Evolutionary conservation across 495 filamentous ascomycete species (phyloP).

Genomic region (Penicillium bovifimosum): DNA sequence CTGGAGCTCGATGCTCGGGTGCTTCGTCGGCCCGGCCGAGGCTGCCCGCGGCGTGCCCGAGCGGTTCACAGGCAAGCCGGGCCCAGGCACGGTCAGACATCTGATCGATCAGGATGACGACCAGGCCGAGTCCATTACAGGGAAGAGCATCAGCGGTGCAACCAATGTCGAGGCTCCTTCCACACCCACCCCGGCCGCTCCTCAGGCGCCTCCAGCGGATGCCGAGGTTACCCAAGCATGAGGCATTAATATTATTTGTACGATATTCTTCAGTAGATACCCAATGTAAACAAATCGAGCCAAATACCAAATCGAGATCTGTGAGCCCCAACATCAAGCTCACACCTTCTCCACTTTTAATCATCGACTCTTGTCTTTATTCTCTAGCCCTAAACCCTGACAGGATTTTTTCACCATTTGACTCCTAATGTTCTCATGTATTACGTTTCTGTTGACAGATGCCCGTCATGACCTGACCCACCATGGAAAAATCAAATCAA

Average conservation of each 20-base stretch:
- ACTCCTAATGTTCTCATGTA: neutral
- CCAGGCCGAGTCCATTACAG: constrained; percentile 2
- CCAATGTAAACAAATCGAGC: no score
- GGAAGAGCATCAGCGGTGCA: neutral
- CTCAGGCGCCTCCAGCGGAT: constrained; percentile 6
- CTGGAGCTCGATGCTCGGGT: constrained; percentile 71
- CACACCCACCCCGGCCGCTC: constrained; percentile 5
- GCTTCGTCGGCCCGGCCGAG: constrained; percentile 61
- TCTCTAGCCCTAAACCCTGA: neutral
- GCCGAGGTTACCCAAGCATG: constrained; percentile 13
- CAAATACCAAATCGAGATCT: constrained; percentile 1
- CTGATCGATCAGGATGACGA: neutral
- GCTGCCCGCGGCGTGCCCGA: constrained; percentile 61
- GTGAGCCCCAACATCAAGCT: constrained; percentile 2
- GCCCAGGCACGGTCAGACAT: neutral
- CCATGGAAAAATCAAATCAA: neutral
- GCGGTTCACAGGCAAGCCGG: constrained; percentile 47
- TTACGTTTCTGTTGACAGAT: constrained; percentile 6
- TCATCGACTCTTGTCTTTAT: constrained; percentile 7
- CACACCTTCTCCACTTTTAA: constrained; percentile 7
- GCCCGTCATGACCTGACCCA: constrained; percentile 1
- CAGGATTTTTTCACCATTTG: no score
- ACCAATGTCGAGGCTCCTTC: neutral
- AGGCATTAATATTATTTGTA: constrained; percentile 11
- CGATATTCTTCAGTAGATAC: constrained; percentile 10